Evolutionary conservation across 352 stramenopile genomes (phyloP), one percentile per base, ranked within the genome.

Genomic region (Phytophthora idaei): DNA sequence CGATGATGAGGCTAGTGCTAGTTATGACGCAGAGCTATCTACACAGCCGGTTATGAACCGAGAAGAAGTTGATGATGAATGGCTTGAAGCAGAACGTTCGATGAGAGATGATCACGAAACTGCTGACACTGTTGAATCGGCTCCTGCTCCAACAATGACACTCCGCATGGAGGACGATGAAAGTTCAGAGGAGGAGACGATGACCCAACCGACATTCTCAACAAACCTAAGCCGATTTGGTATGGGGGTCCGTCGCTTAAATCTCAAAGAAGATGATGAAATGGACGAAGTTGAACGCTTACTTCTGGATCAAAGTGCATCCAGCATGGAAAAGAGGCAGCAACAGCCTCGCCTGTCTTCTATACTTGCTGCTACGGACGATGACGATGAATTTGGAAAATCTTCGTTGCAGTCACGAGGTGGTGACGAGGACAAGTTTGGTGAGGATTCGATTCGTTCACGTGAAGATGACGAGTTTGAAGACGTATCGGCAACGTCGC

Each of bases 201-300:
- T 64, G 42, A 49, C 17, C 3, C 52, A 49, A 73, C 31, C 52
- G 7, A 34, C 47, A 1, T 62, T 64, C 25, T 56, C 39, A 54
- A 8, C 52, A 17, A 63, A 12, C 39, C 21, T 60, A 31, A 57
- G 45, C 41, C 63, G 64, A 52, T 61, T 76, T 41, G 48, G 52
- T 11, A 54, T 59, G 29, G 48, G 42, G 7, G 9, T 25, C 8
- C 51, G 36, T 17, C 63, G 68, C 7, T 9, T 66, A 27, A 61
- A 62, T 15, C 53, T 76, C 1, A 64, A 74, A 44, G 64, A 78
- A 57, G 63, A 71, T 21, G 71, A 71, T 29, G 71, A 79, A 29
- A 71, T 68, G 67, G 67, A 76, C 50, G 71, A 76, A 21, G 59
- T 76, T 15, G 68, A 79, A 37, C 50, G 47, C 3, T 50, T 73